Conservation (phyloP, 2,329 filamentous ascomycete genomes). For the Colletotrichum echinochloae region DNA sequence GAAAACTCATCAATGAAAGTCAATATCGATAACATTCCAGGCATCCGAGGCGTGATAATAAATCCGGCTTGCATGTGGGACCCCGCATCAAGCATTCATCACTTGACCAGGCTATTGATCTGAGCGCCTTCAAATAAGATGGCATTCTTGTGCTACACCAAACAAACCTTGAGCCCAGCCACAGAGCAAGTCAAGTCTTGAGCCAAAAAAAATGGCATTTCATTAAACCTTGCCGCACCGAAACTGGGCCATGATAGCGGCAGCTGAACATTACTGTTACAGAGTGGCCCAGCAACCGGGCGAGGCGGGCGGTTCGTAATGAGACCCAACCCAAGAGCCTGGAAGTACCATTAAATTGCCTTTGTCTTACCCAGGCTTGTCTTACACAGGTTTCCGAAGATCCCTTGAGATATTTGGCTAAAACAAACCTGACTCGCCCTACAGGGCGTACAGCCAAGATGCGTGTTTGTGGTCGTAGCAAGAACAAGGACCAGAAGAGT, state of each 20-base stretch:
- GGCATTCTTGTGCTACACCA: background rate
- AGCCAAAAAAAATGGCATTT: background rate
- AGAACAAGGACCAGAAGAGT: background rate
- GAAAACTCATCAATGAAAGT: background rate
- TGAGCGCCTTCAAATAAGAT: background rate
- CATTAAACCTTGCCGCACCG: no score
- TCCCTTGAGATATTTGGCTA: background rate
- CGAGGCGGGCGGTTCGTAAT: background rate
- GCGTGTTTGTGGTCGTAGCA: background rate
- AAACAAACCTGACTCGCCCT: background rate
- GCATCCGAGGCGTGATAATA: background rate
- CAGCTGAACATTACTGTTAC: background rate
- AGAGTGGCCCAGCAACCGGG: background rate
- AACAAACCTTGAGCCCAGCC: background rate
- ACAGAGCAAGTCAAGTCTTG: background rate
- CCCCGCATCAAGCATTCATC: background rate
- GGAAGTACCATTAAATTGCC: background rate
- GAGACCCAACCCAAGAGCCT: background rate
- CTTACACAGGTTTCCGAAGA: background rate
- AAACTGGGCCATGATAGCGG: background rate
- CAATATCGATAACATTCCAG: background rate
- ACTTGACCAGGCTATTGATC: background rate
- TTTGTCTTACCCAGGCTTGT: no score
- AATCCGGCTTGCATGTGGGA: background rate
- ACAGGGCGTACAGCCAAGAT: background rate